These are phyloP conservation scores for Triglochin maritima DNA, from an alignment of 106 monocot genomes.

Conservation along the genomic window DNA sequence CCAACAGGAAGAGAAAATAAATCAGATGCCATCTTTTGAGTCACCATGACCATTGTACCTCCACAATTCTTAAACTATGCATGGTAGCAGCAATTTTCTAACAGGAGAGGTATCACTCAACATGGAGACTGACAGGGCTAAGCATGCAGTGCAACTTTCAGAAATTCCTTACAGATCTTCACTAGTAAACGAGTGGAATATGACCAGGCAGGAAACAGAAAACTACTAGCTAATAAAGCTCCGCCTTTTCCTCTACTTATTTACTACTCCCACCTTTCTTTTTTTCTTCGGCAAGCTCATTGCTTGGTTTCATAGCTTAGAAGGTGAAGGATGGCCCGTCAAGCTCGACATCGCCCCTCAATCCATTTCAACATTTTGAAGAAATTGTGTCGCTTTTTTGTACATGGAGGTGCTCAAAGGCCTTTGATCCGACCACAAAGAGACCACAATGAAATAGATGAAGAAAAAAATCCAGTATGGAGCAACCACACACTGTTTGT, in stretches of 20 bases:
- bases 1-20: too few relatives aligned
- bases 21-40: too few relatives aligned
- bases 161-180: neutral
- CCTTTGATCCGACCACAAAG: neutral
- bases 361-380: neutral
- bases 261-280: neutral
- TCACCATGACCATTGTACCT: too few relatives aligned
- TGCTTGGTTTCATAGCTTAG: neutral
- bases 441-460: conserved; percentile 7
- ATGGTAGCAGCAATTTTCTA: neutral
- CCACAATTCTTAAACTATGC: too few relatives aligned
- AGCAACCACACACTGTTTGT: conserved; percentile 26
- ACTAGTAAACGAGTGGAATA: neutral
- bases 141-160: neutral
- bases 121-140: neutral
- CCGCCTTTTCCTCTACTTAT: neutral
- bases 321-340: neutral
- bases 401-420: neutral
- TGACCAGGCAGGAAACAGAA: conserved; percentile 1
- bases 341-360: neutral
- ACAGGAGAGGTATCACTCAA: neutral
- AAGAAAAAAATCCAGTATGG: conserved; percentile 25
- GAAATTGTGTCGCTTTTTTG: neutral
- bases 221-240: neutral
- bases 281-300: neutral